A percentile compares a stretch with the other conserved stretches of the same genome.
phyloP scores from a whole-genome alignment of 1,284 basidiomycete genomes.

The Moesziomyces antarcticus region DNA sequence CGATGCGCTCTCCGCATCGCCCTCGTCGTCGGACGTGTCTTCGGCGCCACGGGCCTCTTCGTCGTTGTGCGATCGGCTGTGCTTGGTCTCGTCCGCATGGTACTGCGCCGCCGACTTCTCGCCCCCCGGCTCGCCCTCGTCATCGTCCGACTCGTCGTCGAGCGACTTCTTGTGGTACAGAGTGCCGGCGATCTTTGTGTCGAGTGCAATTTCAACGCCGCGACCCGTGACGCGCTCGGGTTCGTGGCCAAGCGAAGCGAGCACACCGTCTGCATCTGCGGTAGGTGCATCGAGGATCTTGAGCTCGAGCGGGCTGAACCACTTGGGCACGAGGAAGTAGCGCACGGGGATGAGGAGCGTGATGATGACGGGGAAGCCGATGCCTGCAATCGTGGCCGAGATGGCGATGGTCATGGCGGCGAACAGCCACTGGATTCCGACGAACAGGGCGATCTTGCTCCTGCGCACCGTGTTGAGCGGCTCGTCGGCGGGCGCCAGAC shows the following conservation, averaged over 20 bases:
- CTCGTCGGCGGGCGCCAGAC: slow-evolving; percentile 40
- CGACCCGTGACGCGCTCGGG: slow-evolving; percentile 55
- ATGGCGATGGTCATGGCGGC: slow-evolving; percentile 92
- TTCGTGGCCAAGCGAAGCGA: slow-evolving; percentile 61
- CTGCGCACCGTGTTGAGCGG: slow-evolving; percentile 80
- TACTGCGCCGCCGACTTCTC: slow-evolving; percentile 24
- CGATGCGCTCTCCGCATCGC: background rate
- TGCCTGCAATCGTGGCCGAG: slow-evolving; percentile 81
- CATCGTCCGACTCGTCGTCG: slow-evolving; percentile 26
- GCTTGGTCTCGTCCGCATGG: slow-evolving; percentile 14
- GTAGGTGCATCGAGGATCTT: slow-evolving; percentile 86
- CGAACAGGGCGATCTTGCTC: slow-evolving; percentile 80
- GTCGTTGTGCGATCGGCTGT: slow-evolving; percentile 10
- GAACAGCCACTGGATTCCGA: slow-evolving; percentile 81
- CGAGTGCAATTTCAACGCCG: slow-evolving; percentile 52
- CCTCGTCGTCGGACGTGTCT: background rate
- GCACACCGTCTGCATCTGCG: slow-evolving; percentile 71
- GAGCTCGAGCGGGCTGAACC: slow-evolving; percentile 84
- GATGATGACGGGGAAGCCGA: slow-evolving; percentile 92
- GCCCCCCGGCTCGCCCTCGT: slow-evolving; percentile 19
- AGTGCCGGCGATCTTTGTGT: slow-evolving; percentile 57
- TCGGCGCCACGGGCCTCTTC: slow-evolving; percentile 13
- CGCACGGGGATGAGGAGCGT: slow-evolving; percentile 86
- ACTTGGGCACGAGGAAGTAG: slow-evolving; percentile 77
- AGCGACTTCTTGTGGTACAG: slow-evolving; percentile 41